Evolutionary conservation across 2,329 filamentous ascomycete species (phyloP).

Genomic region (Aspergillus versicolor): DNA sequence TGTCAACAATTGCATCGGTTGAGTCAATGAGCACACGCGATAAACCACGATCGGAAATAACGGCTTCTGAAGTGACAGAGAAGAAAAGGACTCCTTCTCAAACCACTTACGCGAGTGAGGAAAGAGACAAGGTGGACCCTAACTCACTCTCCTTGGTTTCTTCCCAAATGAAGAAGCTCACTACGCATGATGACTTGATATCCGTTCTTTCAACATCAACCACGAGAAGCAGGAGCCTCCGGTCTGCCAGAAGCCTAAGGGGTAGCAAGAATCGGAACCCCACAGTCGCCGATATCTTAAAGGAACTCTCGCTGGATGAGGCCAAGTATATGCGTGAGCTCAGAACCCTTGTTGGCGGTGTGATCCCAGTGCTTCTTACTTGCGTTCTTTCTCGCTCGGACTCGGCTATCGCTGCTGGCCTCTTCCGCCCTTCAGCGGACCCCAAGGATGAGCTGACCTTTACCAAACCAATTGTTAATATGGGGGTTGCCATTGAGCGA

Average conservation of each 20-base stretch:
- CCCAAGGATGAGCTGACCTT: conserved; percentile 61
- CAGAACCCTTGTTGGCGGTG: conserved; percentile 88
- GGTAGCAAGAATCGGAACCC: conserved; percentile 68
- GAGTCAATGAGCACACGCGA: conserved; percentile 48
- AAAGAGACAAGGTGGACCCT: conserved; percentile 47
- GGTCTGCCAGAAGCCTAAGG: conserved; percentile 75
- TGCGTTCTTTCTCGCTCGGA: conserved; percentile 75
- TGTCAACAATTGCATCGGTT: conserved; percentile 60
- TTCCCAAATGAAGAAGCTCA: conserved; percentile 65
- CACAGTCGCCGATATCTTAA: conserved; percentile 72
- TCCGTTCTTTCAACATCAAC: conserved; percentile 75
- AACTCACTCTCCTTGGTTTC: conserved; percentile 47
- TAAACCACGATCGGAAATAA: conserved; percentile 18
- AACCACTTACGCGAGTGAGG: conserved; percentile 35
- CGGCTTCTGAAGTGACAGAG: conserved; percentile 21
- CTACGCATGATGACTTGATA: conserved; percentile 89
- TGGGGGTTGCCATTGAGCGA: conserved; percentile 87
- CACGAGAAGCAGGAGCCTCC: conserved; percentile 65
- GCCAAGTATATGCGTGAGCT: conserved; percentile 85
- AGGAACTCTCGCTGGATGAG: conserved; percentile 80
- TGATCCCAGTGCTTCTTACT: conserved; percentile 86
- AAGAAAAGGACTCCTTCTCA: conserved; percentile 21
- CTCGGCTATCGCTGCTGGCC: conserved; percentile 61
- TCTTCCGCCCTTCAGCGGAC: conserved; percentile 62
- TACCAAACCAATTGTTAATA: conserved; percentile 85